These are phyloP conservation scores for Mycena chlorophos DNA, from an alignment of 768 basidiomycete species.

Conservation along the genomic window DNA sequence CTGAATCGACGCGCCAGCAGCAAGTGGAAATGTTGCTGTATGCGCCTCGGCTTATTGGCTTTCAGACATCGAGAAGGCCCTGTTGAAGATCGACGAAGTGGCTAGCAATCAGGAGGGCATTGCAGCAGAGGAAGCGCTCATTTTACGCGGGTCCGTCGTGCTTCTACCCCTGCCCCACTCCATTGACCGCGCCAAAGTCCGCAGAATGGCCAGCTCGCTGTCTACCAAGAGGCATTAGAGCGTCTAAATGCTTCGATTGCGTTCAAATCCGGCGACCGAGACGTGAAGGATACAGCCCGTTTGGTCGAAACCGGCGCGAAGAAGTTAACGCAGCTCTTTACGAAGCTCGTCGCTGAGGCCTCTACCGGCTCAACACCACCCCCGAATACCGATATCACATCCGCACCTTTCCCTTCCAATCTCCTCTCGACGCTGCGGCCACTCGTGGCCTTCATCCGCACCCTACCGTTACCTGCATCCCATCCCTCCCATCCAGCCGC, in stretches of 20 bases:
- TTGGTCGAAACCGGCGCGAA: constrained; percentile 82
- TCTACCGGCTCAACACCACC: constrained; percentile 73
- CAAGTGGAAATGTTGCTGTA: constrained; percentile 37
- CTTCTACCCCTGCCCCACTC: not conserved
- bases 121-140: constrained; percentile 75
- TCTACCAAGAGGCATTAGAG: constrained; percentile 72
- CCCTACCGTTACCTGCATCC: constrained; percentile 72
- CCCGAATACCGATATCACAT: constrained; percentile 56
- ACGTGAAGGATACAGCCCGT: constrained; percentile 44
- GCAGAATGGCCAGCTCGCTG: constrained; percentile 61
- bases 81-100: constrained; percentile 77
- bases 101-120: constrained; percentile 74
- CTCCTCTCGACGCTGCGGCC: constrained; percentile 57
- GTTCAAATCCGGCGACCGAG: constrained; percentile 26
- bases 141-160: constrained; percentile 66
- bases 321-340: constrained; percentile 78
- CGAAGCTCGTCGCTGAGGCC: constrained; percentile 85
- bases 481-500: constrained; percentile 84
- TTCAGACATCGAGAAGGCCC: constrained; percentile 77
- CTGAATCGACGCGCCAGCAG: constrained; percentile 72
- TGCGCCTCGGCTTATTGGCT: not conserved
- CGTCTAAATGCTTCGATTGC: constrained; percentile 55
- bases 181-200: constrained; percentile 47
- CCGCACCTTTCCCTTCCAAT: constrained; percentile 54
- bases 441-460: constrained; percentile 67